Evolutionary conservation across 1,284 basidiomycete genomes (phyloP), one percentile per base, ranked within the genome.

Genomic region (Apiotrichum akiyoshidainum): DNA sequence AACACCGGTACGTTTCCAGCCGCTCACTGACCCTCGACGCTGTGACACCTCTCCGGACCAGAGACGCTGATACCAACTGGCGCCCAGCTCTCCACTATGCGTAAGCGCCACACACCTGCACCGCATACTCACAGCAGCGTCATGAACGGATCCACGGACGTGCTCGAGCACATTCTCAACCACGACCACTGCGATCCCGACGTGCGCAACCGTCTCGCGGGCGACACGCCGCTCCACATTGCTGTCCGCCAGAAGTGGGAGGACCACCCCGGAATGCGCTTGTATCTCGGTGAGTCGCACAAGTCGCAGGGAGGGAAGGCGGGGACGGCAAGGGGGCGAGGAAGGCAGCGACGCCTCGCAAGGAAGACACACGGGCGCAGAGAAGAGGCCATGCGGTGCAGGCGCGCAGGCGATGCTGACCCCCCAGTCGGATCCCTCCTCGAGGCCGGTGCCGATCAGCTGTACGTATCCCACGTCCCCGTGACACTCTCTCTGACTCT

Each of bases 121-220:
- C 19, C 54, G 57, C 34, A 55, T 40, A 6, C 10, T 31, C 4
- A 31, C 26, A 31, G 11, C 58, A 77, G 76, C 7, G 63, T 77
- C 31, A 62, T 65, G 19, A 60, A 84, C 58, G 85, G 84, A 45
- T 85, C 85, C 33, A 82, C 82, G 0, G 81, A 82, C 33, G 85
- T 87, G 41, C 81, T 91, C 7, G 87, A 91, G 64, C 82, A 87
- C 61, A 84, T 92, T 60, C 82, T 92, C 35, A 84, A 83, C 10
- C 81, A 86, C 68, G 87, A 90, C 11, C 83, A 81, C 13, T 92
- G 90, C 75, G 90, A 94, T 69, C 90, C 93, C 54, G 91, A 94
- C 72, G 83, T 86, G 19, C 81, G 85, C 68, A 93, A 93, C 74
- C 81, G 83, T 21, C 75, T 89, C 35, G 85, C 87, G 42, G 83